phyloP scores from a whole-genome alignment of 805 yeast species.

The Nakazawaea ambrosiae region DNA sequence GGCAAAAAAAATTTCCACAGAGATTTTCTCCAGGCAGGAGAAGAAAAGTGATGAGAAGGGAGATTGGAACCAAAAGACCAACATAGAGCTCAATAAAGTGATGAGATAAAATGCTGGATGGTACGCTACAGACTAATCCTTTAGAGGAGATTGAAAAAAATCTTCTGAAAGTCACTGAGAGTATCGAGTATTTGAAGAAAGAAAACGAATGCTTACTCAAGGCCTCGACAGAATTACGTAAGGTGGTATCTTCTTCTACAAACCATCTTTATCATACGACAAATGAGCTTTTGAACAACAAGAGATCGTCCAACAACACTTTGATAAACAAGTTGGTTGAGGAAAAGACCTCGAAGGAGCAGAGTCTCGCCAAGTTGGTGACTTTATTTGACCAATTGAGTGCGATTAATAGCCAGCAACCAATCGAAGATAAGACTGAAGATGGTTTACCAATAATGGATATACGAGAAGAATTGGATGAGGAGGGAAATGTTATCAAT shows the following conservation, averaged over 20 bases:
- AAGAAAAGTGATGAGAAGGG: too few species aligned
- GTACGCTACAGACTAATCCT: too few species aligned
- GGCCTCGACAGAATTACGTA: slow-evolving; percentile 8
- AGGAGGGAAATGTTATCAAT: slow-evolving; percentile 48
- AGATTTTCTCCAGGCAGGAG: background rate
- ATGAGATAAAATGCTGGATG: too few species aligned
- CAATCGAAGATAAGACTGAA: slow-evolving; percentile 18
- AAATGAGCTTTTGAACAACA: slow-evolving; percentile 3
- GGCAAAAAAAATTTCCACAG: background rate
- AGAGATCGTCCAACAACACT: slow-evolving; percentile 3
- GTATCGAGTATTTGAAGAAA: slow-evolving; percentile 22
- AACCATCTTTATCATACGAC: slow-evolving; percentile 4
- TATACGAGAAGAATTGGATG: slow-evolving; percentile 74
- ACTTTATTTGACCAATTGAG: slow-evolving; percentile 19
- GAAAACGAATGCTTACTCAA: slow-evolving; percentile 27
- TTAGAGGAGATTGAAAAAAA: slow-evolving; percentile 15
- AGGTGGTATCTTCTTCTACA: slow-evolving; percentile 3
- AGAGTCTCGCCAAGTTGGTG: slow-evolving; percentile 20
- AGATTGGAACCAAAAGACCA: too few species aligned
- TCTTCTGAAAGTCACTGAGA: slow-evolving; percentile 15
- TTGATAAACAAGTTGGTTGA: slow-evolving; percentile 2
- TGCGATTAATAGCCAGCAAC: slow-evolving; percentile 14
- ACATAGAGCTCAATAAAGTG: too few species aligned
- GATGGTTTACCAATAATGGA: slow-evolving; percentile 26
- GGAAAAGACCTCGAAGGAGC: slow-evolving; percentile 14